phyloP scores from a whole-genome alignment of 192 early-diverging fungal genomes.

The Entomortierella parvispora region DNA sequence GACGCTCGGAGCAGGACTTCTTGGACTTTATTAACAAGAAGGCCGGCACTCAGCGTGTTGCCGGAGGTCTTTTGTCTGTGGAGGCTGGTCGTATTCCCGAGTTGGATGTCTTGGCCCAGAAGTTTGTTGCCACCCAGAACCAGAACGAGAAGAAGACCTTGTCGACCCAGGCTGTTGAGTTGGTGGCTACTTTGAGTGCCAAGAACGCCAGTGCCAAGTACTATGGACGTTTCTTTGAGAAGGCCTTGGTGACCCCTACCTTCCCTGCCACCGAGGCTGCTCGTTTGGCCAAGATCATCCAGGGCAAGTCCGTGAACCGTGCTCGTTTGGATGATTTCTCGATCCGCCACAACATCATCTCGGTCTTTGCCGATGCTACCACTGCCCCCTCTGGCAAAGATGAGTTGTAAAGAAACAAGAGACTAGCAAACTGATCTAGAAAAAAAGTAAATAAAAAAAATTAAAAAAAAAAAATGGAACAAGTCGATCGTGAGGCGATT shows the following conservation, averaged over 20 bases:
- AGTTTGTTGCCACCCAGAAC: constrained; percentile 69
- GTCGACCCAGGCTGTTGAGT: constrained; percentile 56
- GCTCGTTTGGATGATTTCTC: constrained; percentile 87
- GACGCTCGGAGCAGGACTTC: constrained; percentile 81
- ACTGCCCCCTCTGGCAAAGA: constrained; percentile 14
- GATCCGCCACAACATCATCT: constrained; percentile 89
- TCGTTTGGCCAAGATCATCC: constrained; percentile 83
- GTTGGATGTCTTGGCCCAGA: constrained; percentile 65
- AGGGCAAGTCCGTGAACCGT: constrained; percentile 69
- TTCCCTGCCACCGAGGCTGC: constrained; percentile 84
- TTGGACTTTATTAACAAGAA: constrained; percentile 93
- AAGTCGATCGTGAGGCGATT: too few relatives aligned
- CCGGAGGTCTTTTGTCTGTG: constrained; percentile 69
- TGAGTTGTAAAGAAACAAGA: constrained; percentile 33
- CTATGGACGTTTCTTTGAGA: constrained; percentile 94
- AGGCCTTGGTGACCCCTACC: constrained; percentile 72
- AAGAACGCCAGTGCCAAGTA: constrained; percentile 67
- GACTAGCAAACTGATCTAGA: too few relatives aligned
- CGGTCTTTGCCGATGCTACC: constrained; percentile 7
- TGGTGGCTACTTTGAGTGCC: constrained; percentile 54
- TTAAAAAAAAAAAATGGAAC: too few relatives aligned
- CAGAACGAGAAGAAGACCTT: constrained; percentile 61
- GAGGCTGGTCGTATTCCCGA: constrained; percentile 72
- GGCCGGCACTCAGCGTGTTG: constrained; percentile 80
- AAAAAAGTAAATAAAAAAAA: too few relatives aligned